A percentile compares a stretch with the other conserved stretches of the same genome.
These are phyloP conservation scores for Boechera divaricarpa DNA, from an alignment of 345 rosid species.

Conservation along the genomic window DNA sequence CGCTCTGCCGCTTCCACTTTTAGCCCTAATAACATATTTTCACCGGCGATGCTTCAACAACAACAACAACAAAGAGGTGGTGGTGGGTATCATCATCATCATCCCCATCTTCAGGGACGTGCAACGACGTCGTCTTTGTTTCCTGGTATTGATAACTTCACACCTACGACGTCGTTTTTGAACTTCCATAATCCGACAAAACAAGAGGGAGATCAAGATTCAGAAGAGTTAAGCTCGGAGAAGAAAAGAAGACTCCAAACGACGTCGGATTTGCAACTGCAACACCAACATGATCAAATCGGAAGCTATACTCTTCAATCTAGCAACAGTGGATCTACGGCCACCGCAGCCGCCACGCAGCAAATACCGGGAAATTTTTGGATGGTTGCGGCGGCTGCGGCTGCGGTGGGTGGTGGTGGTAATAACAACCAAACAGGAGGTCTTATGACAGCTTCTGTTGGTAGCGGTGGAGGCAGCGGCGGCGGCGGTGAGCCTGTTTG, in stretches of 20 bases:
- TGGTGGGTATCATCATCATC: conserved; percentile 34
- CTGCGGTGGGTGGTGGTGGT: neutral
- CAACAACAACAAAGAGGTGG: conserved; percentile 30
- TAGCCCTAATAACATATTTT: conserved; percentile 45
- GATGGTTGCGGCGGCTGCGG: conserved; percentile 74
- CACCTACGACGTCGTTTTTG: conserved; percentile 62
- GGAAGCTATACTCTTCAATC: conserved; percentile 74
- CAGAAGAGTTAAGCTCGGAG: conserved; percentile 52
- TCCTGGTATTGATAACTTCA: conserved; percentile 41
- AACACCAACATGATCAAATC: conserved; percentile 63
- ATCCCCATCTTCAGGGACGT: conserved; percentile 37
- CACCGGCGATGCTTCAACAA: conserved; percentile 36
- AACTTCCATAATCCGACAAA: conserved; percentile 79
- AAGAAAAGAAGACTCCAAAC: conserved; percentile 69
- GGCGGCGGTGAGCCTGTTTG: conserved; percentile 84
- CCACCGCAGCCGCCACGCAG: conserved; percentile 51
- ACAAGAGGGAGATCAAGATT: conserved; percentile 57
- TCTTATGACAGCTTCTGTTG: conserved; percentile 38
- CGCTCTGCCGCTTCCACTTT: conserved; percentile 67
- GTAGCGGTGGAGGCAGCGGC: conserved; percentile 50
- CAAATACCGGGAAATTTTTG: conserved; percentile 89
- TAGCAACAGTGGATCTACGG: conserved; percentile 52
- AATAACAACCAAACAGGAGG: conserved; percentile 62
- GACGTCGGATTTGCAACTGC: conserved; percentile 40
- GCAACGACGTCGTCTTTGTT: conserved; percentile 45